Conservation (phyloP, 805 yeast species). For the Pichia cabralensis region DNA sequence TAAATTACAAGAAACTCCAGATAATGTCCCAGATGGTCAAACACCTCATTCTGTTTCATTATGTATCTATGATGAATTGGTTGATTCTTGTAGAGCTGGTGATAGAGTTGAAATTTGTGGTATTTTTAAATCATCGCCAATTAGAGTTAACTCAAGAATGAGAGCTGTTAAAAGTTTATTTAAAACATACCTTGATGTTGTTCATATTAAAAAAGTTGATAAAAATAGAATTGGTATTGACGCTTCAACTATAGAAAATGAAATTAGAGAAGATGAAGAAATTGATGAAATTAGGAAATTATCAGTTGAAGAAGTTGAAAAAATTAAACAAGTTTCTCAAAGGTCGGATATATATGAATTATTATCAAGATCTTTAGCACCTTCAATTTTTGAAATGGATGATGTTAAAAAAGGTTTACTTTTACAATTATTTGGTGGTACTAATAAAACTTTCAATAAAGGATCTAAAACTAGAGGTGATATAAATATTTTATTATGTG, state of each 20-base stretch:
- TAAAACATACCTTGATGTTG: slow-evolving; percentile 91
- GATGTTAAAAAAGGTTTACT: slow-evolving; percentile 94
- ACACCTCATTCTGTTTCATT: slow-evolving; percentile 94
- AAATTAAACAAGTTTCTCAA: slow-evolving; percentile 49
- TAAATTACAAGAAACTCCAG: slow-evolving; percentile 74
- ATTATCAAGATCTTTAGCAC: slow-evolving; percentile 85
- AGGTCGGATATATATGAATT: slow-evolving; percentile 80
- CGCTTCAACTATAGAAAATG: slow-evolving; percentile 54
- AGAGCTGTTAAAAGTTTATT: slow-evolving; percentile 74
- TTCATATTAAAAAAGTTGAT: slow-evolving; percentile 83
- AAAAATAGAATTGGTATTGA: slow-evolving; percentile 75
- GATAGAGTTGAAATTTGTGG: slow-evolving; percentile 95
- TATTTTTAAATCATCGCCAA: slow-evolving; percentile 86
- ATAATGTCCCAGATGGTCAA: slow-evolving; percentile 94
- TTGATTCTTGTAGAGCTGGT: slow-evolving; percentile 92
- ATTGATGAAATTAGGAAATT: slow-evolving; percentile 69
- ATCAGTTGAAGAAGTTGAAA: slow-evolving; percentile 56
- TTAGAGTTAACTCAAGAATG: slow-evolving; percentile 76
- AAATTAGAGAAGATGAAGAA: slow-evolving; percentile 50
- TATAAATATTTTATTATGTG: slow-evolving; percentile 82
- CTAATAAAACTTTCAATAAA: slow-evolving; percentile 76
- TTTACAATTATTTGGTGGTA: slow-evolving; percentile 90
- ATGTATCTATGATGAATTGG: slow-evolving; percentile 92
- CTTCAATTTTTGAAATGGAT: slow-evolving; percentile 93
- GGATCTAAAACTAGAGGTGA: slow-evolving; percentile 97